Base-by-base conservation (phyloP, 139 green algal genomes). In the Haematococcus sp. region DNA sequence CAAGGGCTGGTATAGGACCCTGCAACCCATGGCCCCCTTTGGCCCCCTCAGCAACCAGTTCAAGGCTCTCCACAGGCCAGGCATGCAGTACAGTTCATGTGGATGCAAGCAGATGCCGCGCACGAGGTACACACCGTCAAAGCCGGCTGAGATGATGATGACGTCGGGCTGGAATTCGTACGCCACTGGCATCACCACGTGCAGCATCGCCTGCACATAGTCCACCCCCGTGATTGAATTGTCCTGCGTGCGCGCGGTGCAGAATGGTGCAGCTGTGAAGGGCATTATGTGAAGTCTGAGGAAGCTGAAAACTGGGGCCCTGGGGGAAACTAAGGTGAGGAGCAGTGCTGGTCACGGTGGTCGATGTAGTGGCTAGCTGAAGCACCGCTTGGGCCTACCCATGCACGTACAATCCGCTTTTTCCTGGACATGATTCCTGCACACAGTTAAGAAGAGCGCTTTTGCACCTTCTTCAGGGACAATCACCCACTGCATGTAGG, bases 141-240 rank as follows among this genome's bases (percentile, higher is more conserved):
- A 93, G 51, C 90, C 90, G 13, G 88, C 88, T n/a, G 88, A 83
- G 31, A 93, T 81, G 32, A 94, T 70, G 17, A 93, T 71, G 7
- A 93, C 33, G 17, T 91, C 76, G 1, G 90, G 90, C n/a, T 72
- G 51, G 63, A 89, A 94, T 68, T 90, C 74, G 1, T 81, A 73
- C 13, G 81, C 87, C 30, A 91, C 79, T 28, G 88, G 88, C 66
- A 91, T 52, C 64, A 94, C 69, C 67, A 94, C 76, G 34, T 91
- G 81, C 64, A 87, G 33, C 15, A 83, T 81, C 1, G 84, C 80
- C 15, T 78, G 67, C 67, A 90, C 27, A 70, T 90, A 89, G 66
- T 94, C 89, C 20, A 58, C 78, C 55, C 87, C 75, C 4, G 65
- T 59, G 28, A 77, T 1, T 22, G 15, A 23, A 27, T 63, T 52